phyloP scores from a whole-genome alignment of 2,329 filamentous ascomycete genomes.

The Calonectria pseudoturangicola region DNA sequence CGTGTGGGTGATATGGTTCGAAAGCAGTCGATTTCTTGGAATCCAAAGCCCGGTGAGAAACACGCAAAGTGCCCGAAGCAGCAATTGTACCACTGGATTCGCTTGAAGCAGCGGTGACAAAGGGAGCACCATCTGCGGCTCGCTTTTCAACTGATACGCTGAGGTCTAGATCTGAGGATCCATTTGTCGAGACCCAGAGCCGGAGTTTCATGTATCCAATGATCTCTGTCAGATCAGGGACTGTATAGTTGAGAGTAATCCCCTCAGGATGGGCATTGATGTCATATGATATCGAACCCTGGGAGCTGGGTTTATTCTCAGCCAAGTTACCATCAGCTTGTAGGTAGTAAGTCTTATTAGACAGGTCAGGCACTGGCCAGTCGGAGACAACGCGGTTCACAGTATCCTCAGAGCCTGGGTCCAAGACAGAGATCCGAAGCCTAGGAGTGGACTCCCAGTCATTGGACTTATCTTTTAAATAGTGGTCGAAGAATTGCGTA shows the following conservation, averaged over 20 bases:
- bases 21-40: neutral
- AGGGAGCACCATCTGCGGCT: neutral
- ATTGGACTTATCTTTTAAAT: neutral
- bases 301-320: neutral
- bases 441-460: neutral
- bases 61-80: neutral
- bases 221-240: constrained; percentile 1
- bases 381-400: neutral
- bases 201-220: constrained; percentile 14
- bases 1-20: neutral
- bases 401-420: neutral
- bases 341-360: constrained; percentile 7
- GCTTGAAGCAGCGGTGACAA: neutral
- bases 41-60: constrained; percentile 1
- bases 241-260: constrained; percentile 8
- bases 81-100: neutral
- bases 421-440: constrained; percentile 3
- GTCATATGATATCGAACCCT: neutral
- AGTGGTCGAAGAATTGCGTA: neutral
- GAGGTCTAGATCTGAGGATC: constrained; percentile 1
- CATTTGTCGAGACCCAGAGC: constrained; percentile 11
- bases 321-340: constrained; percentile 3
- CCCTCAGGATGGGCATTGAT: neutral
- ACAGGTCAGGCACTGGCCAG: neutral
- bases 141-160: constrained; percentile 4